Base-by-base conservation (phyloP, 768 basidiomycete genomes). In the Cystofilobasidium ferigula region DNA sequence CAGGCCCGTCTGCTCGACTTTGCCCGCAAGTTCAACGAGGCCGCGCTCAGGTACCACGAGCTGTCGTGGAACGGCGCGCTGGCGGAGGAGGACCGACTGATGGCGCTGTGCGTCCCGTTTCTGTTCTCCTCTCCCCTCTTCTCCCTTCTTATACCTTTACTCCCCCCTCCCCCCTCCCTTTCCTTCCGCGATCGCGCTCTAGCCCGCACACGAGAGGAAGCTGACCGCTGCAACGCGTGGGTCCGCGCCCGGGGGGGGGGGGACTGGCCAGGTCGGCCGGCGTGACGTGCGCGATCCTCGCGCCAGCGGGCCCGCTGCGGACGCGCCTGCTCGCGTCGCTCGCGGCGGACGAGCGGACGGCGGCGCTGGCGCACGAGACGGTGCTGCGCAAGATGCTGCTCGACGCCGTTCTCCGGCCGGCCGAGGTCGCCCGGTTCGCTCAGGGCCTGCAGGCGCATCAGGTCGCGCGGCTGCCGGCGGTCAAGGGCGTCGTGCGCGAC, bases 341-440 rank as follows among this genome's bases (percentile, higher is more conserved):
- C 57, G 93, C 89, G 74, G 83, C 95, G 57, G 95, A 99, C 74
- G 95, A 98, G 73, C 85, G 95, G 43, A 85, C 89, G 0, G 72
- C 80, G 32, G 84, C 88, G 28, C 83, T 94, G 3, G 82, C 86
- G 9, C 85, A 87, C 16, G 86, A 85, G 79, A 87, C 88, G 73
- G 92, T 99, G 74, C 84, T 99, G 30, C 85, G 87, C 42, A 97
- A 97, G 75, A 98, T 98, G 94, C 92, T 95, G 78, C 85, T 98
- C 69, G 95, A 98, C 74, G 92, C 91, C 70, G 97, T 99, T 74
- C 83, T 99, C 58, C 87, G 92, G 51, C 82, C 91, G 1, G 80
- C 83, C 53, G 94, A 99, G 78, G 83, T 98, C 63, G 85, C 88
- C 73, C 85, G 86, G 57, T 99, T 99, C 74, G 89, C 93, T 75